Evolutionary conservation across 202 grass and related monocot genomes (phyloP), one percentile per base, ranked within the genome.

Genomic region (Digitaria exilis): DNA sequence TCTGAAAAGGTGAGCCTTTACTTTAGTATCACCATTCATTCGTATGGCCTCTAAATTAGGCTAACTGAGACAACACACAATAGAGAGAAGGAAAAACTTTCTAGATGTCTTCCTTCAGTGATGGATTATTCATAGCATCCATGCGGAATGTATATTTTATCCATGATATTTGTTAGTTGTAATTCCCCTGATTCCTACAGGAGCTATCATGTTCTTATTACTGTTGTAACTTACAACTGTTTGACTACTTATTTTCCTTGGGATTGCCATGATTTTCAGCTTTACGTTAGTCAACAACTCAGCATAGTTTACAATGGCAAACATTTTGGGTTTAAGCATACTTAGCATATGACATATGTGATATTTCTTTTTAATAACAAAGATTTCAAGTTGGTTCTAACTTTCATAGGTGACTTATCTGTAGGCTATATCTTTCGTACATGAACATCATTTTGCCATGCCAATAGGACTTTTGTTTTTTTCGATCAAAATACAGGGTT

Each of bases 1-100:
- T 79, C 89, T 99, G 65, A 94, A 99, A 83, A 94, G 89, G 96
- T 98, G 61, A 81, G 69, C 16, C 49, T 75, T 78, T 66, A 15
- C 55, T 42, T 56, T 31, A 41, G 11, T 63, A 54, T 51, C 34
- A 5, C 49, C 46, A 22, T 48, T 73, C 37, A 19, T 50, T 7
- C 22, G 10, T 18, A 44, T 58, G n/a, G 50, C 17, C 34, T 63
- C 4, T 2, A 71, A 37, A 75, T 5, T 82, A 57, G 26, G 29
- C 41, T 14, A 8, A 83, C 39, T 10, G 34, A 16, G 58, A 52
- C 52, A 49, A 24, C 17, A 39, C 2, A 39, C 37, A 39, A 39
- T 39, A 14, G 24, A 25, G 7, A 55, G 18, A 84, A 65, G 32
- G 35, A 31, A 48, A 57, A 61, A 65, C 19, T 46, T 82, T 10